A percentile compares a stretch with the other conserved stretches of the same genome.
Evolutionary conservation across 345 rosid species (phyloP).

Genomic region (Pistacia integerrima): DNA sequence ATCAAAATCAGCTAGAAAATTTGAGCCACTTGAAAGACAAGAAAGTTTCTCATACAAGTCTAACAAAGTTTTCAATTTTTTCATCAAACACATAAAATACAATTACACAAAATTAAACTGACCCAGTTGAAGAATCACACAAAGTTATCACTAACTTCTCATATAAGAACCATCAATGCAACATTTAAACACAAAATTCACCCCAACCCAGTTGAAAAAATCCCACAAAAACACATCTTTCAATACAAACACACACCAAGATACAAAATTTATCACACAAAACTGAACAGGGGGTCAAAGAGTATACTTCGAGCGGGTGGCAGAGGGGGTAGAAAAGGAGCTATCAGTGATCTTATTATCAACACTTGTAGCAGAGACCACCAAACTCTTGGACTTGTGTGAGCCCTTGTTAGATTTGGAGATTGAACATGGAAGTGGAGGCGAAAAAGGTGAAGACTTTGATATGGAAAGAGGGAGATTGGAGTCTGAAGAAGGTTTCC

Average conservation of each 20-base stretch:
- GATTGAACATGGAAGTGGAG: conserved; percentile 4
- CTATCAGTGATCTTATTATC: conserved; percentile 32
- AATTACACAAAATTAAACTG: no score
- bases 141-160: no score
- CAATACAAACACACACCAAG: background rate
- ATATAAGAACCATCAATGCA: no score
- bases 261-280: background rate
- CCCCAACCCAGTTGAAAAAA: no score
- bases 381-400: conserved; percentile 23
- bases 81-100: no score
- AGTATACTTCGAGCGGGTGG: conserved; percentile 40
- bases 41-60: no score
- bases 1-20: background rate
- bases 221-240: no score
- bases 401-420: background rate
- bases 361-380: conserved; percentile 35
- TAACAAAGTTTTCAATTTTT: no score
- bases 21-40: no score
- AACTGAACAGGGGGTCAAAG: background rate
- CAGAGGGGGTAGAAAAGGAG: conserved; percentile 33
- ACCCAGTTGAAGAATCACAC: no score
- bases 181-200: no score
- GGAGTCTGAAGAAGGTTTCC: conserved; percentile 25
- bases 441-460: conserved; percentile 26
- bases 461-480: conserved; percentile 16